Evolutionary conservation across 495 filamentous ascomycete genomes (phyloP).

Genomic region (Penicillium atrosanguineum): DNA sequence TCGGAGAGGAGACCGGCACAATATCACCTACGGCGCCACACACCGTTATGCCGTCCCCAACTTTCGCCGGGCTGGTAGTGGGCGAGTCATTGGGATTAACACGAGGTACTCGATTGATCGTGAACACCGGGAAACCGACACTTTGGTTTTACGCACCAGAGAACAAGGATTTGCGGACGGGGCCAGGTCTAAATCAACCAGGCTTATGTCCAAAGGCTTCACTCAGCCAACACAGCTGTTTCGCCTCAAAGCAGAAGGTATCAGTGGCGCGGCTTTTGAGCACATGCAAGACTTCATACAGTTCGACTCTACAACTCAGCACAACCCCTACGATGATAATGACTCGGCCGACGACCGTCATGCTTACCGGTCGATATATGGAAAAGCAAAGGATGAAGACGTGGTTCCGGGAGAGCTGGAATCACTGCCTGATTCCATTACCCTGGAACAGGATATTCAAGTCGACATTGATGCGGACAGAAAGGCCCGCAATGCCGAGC

Average conservation of each 20-base stretch:
- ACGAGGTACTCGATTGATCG: slow-evolving; percentile 52
- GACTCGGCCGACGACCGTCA: slow-evolving; percentile 48
- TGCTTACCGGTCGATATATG: slow-evolving; percentile 70
- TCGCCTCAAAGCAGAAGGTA: slow-evolving; percentile 7
- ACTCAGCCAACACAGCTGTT: slow-evolving; percentile 10
- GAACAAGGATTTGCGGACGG: not conserved
- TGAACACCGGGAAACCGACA: slow-evolving; percentile 42
- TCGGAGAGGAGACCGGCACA: slow-evolving; percentile 59
- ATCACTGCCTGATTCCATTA: slow-evolving; percentile 48
- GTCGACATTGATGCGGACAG: slow-evolving; percentile 38
- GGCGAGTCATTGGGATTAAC: slow-evolving; percentile 56
- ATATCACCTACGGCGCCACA: slow-evolving; percentile 57
- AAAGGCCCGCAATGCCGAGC: slow-evolving; percentile 51
- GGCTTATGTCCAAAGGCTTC: not conserved
- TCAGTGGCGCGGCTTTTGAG: not conserved
- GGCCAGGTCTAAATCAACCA: not conserved
- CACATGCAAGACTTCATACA: slow-evolving; percentile 44
- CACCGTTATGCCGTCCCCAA: slow-evolving; percentile 58
- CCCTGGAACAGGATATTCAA: slow-evolving; percentile 30
- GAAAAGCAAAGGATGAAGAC: slow-evolving; percentile 57
- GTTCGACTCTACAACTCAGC: slow-evolving; percentile 28
- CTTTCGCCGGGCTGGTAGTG: slow-evolving; percentile 59
- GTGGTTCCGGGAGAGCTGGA: slow-evolving; percentile 48
- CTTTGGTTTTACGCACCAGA: slow-evolving; percentile 39
- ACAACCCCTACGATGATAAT: slow-evolving; percentile 1